A percentile compares a stretch with the other conserved stretches of the same genome.
phyloP scores from a whole-genome alignment of 2,329 filamentous ascomycete genomes.

The Neofusicoccum sp. region DNA sequence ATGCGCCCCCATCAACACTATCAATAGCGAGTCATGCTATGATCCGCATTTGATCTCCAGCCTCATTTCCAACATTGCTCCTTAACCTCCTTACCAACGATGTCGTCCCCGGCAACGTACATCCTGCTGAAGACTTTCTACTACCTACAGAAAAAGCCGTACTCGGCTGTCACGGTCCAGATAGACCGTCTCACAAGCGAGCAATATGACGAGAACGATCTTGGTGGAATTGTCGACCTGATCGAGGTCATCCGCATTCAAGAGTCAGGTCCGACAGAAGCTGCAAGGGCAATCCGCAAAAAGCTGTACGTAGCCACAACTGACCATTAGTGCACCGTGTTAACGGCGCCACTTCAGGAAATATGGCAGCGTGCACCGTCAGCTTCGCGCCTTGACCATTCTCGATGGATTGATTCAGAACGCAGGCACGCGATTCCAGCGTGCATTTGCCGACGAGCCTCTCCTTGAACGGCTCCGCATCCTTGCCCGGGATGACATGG shows the following conservation, averaged over 20 bases:
- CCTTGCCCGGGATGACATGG: slow-evolving; percentile 78
- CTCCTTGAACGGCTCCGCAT: slow-evolving; percentile 87
- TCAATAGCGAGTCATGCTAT: slow-evolving; percentile 16
- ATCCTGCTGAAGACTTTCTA: slow-evolving; percentile 15
- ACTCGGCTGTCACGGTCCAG: slow-evolving; percentile 88
- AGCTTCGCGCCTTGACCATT: slow-evolving; percentile 82
- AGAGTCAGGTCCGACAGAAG: slow-evolving; percentile 79
- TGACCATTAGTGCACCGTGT: neutral
- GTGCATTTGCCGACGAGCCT: slow-evolving; percentile 84
- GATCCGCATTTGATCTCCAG: slow-evolving; percentile 12
- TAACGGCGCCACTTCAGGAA: slow-evolving; percentile 55
- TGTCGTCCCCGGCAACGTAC: slow-evolving; percentile 15
- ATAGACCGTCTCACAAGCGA: slow-evolving; percentile 90
- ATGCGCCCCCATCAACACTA: slow-evolving; percentile 5
- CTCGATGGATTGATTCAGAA: slow-evolving; percentile 95
- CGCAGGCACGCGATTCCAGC: slow-evolving; percentile 81
- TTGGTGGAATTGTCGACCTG: slow-evolving; percentile 87
- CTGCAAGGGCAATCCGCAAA: slow-evolving; percentile 88
- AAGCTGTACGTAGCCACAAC: slow-evolving; percentile 63
- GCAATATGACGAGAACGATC: slow-evolving; percentile 84
- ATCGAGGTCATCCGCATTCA: slow-evolving; percentile 94
- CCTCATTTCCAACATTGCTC: slow-evolving; percentile 13
- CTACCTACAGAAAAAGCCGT: slow-evolving; percentile 67
- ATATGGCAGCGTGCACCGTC: slow-evolving; percentile 91
- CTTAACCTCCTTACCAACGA: slow-evolving; percentile 14